phyloP scores from a whole-genome alignment of 202 grass and related monocot species.

The Panicum hallii region DNA sequence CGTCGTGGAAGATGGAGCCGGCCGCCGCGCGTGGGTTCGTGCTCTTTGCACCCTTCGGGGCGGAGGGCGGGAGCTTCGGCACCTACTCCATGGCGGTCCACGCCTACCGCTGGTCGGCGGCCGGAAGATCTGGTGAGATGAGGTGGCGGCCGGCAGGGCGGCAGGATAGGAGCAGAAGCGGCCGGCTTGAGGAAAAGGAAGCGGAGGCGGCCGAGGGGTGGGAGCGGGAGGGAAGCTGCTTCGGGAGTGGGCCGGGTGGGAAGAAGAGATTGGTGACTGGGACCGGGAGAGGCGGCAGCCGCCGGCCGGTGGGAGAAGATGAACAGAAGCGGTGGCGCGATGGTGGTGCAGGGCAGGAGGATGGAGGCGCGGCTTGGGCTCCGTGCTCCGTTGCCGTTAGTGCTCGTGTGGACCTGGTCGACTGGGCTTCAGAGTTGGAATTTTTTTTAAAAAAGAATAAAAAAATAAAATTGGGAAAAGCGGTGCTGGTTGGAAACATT shows the following conservation, averaged over 20 bases:
- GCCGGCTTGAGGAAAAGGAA: background rate
- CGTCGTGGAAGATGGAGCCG: background rate
- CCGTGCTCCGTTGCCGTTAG: too few relatives aligned
- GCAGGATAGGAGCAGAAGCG: background rate
- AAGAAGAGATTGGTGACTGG: background rate
- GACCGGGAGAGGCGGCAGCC: background rate
- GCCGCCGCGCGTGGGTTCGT: background rate
- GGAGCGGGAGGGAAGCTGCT: background rate
- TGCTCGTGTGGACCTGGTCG: too few relatives aligned
- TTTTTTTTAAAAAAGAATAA: too few relatives aligned
- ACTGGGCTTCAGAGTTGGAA: too few relatives aligned
- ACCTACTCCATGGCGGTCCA: background rate
- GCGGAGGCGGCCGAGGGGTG: background rate
- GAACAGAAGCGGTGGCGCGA: too few relatives aligned
- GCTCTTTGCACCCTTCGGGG: background rate
- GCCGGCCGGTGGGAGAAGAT: background rate
- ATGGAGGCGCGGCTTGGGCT: too few relatives aligned
- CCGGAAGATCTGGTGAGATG: background rate
- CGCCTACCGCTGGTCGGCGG: background rate
- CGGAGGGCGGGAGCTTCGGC: background rate
- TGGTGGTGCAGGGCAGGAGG: too few relatives aligned
- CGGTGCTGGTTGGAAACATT: too few relatives aligned
- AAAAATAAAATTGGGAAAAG: too few relatives aligned
- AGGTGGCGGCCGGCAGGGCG: background rate
- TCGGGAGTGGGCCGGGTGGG: background rate